Evolutionary conservation across 108 stramenopile genomes (phyloP).

Genomic region (Mediolabrus comicus): DNA sequence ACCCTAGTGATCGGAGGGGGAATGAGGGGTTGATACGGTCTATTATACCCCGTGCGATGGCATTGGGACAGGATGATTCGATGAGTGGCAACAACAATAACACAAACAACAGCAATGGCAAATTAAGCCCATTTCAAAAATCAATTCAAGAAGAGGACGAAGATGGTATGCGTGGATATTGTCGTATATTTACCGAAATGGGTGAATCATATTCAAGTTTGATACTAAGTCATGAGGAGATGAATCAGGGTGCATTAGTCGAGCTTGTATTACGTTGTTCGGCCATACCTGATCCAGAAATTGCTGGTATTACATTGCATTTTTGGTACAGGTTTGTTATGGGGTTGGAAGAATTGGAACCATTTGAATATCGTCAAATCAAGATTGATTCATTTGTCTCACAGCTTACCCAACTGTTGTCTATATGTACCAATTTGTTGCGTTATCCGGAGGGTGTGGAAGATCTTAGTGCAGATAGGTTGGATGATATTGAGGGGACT

Average conservation of each 20-base stretch:
- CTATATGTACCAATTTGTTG: constrained; percentile 60
- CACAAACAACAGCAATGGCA: not conserved
- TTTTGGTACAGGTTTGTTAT: constrained; percentile 92
- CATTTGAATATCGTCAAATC: constrained; percentile 79
- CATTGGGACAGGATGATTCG: constrained; percentile 27
- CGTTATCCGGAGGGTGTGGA: constrained; percentile 70
- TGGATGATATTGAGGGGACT: constrained; percentile 79
- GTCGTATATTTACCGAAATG: constrained; percentile 93
- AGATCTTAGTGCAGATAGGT: constrained; percentile 57
- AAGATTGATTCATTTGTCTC: constrained; percentile 71
- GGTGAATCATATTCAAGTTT: constrained; percentile 92
- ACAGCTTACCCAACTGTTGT: constrained; percentile 60
- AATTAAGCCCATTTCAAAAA: constrained; percentile 23
- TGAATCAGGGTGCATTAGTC: constrained; percentile 64
- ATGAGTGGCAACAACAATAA: no score
- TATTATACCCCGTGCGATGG: constrained; percentile 75
- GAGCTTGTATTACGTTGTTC: constrained; percentile 79
- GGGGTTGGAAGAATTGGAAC: constrained; percentile 74
- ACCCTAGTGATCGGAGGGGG: constrained; percentile 52
- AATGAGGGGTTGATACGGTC: constrained; percentile 64
- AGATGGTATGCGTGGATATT: constrained; percentile 83
- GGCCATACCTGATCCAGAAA: constrained; percentile 65
- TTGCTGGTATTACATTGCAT: constrained; percentile 84
- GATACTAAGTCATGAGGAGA: constrained; percentile 59
- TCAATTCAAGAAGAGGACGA: constrained; percentile 68